phyloP scores from a whole-genome alignment of 75 land plant genomes.

The Sequoiadendron giganteum region DNA sequence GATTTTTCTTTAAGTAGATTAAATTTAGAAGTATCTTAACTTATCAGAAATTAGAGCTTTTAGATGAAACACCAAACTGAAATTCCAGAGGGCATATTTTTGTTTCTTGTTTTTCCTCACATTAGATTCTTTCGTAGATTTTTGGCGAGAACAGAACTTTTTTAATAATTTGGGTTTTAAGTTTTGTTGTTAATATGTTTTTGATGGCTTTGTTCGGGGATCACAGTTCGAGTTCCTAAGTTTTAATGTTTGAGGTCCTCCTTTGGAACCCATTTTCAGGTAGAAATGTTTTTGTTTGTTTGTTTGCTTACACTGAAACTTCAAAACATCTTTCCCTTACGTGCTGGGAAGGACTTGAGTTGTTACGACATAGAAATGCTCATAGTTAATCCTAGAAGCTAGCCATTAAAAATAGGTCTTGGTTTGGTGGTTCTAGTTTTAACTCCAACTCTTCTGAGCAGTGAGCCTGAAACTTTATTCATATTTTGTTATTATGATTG shows the following conservation, averaged over 20 bases:
- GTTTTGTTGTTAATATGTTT: neutral
- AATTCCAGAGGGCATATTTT: neutral
- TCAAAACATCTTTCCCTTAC: neutral
- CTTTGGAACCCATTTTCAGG: neutral
- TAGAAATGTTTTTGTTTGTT: neutral
- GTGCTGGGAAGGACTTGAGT: too few relatives aligned
- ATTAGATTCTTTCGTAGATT: neutral
- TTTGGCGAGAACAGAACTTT: neutral
- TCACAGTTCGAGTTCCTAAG: neutral
- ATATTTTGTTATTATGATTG: too few relatives aligned
- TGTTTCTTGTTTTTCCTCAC: neutral
- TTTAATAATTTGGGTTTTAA: neutral
- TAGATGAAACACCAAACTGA: neutral
- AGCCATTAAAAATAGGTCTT: too few relatives aligned
- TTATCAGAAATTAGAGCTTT: neutral
- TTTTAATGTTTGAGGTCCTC: neutral
- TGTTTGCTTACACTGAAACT: neutral
- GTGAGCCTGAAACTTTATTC: neutral
- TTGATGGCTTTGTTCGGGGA: neutral
- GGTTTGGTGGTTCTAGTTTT: neutral
- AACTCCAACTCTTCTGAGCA: neutral
- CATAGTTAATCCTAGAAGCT: too few relatives aligned
- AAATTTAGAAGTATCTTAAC: neutral
- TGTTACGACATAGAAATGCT: too few relatives aligned
- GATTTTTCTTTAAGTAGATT: neutral